These are phyloP conservation scores for Phytophthora tubulina DNA, from an alignment of 352 stramenopile species.

Conservation along the genomic window DNA sequence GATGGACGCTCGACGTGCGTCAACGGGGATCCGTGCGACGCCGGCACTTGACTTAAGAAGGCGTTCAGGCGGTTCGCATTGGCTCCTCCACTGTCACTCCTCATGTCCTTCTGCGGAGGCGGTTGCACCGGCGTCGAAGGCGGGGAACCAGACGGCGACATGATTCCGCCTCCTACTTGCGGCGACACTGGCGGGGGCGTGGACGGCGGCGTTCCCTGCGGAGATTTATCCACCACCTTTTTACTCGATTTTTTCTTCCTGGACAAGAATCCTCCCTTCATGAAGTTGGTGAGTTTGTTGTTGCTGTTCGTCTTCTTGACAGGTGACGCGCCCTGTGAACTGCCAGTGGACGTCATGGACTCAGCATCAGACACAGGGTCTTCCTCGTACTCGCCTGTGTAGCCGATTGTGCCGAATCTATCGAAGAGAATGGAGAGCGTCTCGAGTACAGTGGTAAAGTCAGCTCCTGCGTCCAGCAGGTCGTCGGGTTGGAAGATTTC, in stretches of 20 bases:
- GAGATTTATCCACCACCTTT: slow-evolving; percentile 43
- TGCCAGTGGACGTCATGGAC: slow-evolving; percentile 70
- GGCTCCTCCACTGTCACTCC: slow-evolving; percentile 55
- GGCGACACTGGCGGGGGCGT: slow-evolving; percentile 69
- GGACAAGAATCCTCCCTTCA: slow-evolving; percentile 81
- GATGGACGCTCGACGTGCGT: slow-evolving; percentile 67
- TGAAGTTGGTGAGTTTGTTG: slow-evolving; percentile 83
- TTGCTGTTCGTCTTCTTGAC: slow-evolving; percentile 71
- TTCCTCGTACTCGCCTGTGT: slow-evolving; percentile 63
- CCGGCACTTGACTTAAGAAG: slow-evolving; percentile 81
- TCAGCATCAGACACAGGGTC: slow-evolving; percentile 80
- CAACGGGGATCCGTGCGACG: slow-evolving; percentile 62
- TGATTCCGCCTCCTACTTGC: slow-evolving; percentile 40
- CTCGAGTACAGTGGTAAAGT: slow-evolving; percentile 69
- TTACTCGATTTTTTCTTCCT: slow-evolving; percentile 73
- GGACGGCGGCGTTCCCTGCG: slow-evolving; percentile 67
- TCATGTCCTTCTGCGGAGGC: slow-evolving; percentile 44
- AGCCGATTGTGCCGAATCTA: slow-evolving; percentile 74
- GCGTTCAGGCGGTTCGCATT: slow-evolving; percentile 76
- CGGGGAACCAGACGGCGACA: slow-evolving; percentile 43
- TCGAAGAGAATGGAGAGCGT: slow-evolving; percentile 90
- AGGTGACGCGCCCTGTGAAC: slow-evolving; percentile 61
- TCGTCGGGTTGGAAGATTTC: slow-evolving; percentile 88
- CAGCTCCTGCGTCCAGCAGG: slow-evolving; percentile 68
- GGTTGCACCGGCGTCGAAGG: slow-evolving; percentile 35